Evolutionary conservation across 2,329 filamentous ascomycete genomes (phyloP).

Genomic region (Proliferodiscus dingleyae): DNA sequence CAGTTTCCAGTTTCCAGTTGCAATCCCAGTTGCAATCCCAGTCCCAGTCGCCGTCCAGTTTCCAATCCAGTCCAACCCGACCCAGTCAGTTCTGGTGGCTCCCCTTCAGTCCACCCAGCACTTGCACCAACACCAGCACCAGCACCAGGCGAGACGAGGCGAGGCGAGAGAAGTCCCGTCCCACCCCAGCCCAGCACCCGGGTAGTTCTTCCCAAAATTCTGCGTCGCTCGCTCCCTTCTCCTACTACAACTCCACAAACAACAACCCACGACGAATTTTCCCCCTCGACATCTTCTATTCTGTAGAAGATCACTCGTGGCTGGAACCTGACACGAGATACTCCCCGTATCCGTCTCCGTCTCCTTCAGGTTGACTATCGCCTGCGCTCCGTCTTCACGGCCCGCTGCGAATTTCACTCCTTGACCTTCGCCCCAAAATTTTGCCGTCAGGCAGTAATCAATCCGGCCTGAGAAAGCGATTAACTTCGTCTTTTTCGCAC

Average conservation of each 20-base stretch:
- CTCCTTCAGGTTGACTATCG: constrained; percentile 9
- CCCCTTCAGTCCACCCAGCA: too few species aligned
- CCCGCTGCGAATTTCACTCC: constrained; percentile 14
- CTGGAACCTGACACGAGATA: constrained; percentile 24
- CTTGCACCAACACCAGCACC: too few species aligned
- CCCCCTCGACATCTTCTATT: constrained; percentile 27
- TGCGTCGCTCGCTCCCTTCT: constrained; percentile 3
- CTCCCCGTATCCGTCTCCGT: constrained; percentile 13
- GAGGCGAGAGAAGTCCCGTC: too few species aligned
- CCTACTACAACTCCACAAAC: constrained; percentile 7
- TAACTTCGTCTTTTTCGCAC: constrained; percentile 29
- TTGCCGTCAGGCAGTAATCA: constrained; percentile 21
- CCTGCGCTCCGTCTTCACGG: constrained; percentile 14
- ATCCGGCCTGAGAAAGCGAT: constrained; percentile 27
- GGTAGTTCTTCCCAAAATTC: too few species aligned
- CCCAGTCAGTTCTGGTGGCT: too few species aligned
- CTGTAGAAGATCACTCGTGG: constrained; percentile 27
- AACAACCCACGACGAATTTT: constrained; percentile 6
- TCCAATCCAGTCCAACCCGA: too few species aligned
- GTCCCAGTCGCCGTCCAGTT: too few species aligned
- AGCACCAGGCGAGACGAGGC: too few species aligned
- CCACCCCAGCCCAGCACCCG: too few species aligned
- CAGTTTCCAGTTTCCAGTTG: too few species aligned
- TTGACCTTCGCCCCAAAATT: constrained; percentile 23
- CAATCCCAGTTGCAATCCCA: too few species aligned